Percentiles rank a stretch among this genome's conserved stretches.
Conservation (phyloP, 768 basidiomycete genomes). For the Pisolithus marmoratus region DNA sequence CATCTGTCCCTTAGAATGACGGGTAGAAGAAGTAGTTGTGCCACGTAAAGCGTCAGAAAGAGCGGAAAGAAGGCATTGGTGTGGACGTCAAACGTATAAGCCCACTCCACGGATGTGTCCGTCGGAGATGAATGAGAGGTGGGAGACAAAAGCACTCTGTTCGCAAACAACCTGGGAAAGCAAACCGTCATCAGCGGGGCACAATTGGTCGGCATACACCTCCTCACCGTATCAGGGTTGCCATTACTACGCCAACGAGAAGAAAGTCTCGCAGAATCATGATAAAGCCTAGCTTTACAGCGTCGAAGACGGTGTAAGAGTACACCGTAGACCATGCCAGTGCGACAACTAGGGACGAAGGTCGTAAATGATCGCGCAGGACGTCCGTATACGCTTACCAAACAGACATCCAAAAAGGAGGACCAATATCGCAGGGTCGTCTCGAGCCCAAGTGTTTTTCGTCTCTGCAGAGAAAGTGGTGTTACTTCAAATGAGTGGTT, state of each 20-base stretch:
- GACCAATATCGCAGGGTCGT: slow-evolving; percentile 93
- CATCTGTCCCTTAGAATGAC: slow-evolving; percentile 81
- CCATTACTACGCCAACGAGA: slow-evolving; percentile 63
- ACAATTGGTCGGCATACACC: slow-evolving; percentile 13
- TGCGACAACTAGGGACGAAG: slow-evolving; percentile 54
- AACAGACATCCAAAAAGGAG: slow-evolving; percentile 75
- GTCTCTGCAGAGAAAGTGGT: slow-evolving; percentile 57
- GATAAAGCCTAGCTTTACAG: slow-evolving; percentile 59
- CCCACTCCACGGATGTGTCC: slow-evolving; percentile 82
- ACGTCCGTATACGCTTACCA: slow-evolving; percentile 36
- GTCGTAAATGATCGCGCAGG: not conserved
- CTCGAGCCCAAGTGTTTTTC: slow-evolving; percentile 97
- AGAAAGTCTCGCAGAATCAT: slow-evolving; percentile 93
- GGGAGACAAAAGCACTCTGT: slow-evolving; percentile 63
- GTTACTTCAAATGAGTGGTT: not conserved
- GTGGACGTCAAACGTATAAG: slow-evolving; percentile 95
- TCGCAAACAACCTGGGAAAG: slow-evolving; percentile 56
- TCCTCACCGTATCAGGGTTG: slow-evolving; percentile 69
- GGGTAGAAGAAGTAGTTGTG: slow-evolving; percentile 81
- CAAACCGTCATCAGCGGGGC: slow-evolving; percentile 9
- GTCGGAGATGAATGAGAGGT: slow-evolving; percentile 65
- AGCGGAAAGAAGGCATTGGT: slow-evolving; percentile 96
- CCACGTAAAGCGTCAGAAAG: slow-evolving; percentile 84
- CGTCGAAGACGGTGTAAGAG: slow-evolving; percentile 49
- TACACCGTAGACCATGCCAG: slow-evolving; percentile 86